Base-by-base conservation (phyloP, 805 yeast species). In the Candida dajiaensis region DNA sequence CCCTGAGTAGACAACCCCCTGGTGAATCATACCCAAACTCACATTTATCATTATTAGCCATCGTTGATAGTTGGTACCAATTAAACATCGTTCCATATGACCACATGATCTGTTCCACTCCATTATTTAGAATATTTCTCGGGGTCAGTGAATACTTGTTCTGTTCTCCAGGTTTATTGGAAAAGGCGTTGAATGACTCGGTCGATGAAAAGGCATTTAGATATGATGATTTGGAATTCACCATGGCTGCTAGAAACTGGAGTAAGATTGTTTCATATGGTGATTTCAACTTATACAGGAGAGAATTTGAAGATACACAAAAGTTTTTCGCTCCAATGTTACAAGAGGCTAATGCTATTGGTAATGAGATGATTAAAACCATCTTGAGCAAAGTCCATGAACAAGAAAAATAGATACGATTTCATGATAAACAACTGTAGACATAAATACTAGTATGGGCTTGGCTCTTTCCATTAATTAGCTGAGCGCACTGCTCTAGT, bases 51-150 rank as follows among this genome's bases (percentile, higher is more conserved):
- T 67, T 94, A 35, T 67, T 94, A 46, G 95, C 95, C 1, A 89
- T 94, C 41, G 98, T 88, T 2, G 98, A 94, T 65, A 83, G 94
- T 59, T 94, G 99, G 99, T 78, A 76, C 58, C 82, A 81, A 52
- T 67, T 88, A 38, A 85, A 84, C 1, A 89, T 94, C 38, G 83
- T 85, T 31, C 99, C 99, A 5, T 92, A 94, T 61, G 97, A 92
- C 63, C 99, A 94, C 66, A 90, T 92, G 68, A 90, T 92, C 49
- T 92, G 98, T 62, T 87, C 97, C 1, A 94, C 99, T 0, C 99
- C 99, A 12, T 42, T 85, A 26, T 94, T 92, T 62, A 76, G 98
- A 62, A 89, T 94, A 37, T 89, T 94, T 66, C 72, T 94, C 37
- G 98, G 98, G 40, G 97, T 94, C 21, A 80, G 96, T 0, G 97